These are phyloP conservation scores for Candida taoyuanica DNA, from an alignment of 805 yeast species.

Conservation along the genomic window DNA sequence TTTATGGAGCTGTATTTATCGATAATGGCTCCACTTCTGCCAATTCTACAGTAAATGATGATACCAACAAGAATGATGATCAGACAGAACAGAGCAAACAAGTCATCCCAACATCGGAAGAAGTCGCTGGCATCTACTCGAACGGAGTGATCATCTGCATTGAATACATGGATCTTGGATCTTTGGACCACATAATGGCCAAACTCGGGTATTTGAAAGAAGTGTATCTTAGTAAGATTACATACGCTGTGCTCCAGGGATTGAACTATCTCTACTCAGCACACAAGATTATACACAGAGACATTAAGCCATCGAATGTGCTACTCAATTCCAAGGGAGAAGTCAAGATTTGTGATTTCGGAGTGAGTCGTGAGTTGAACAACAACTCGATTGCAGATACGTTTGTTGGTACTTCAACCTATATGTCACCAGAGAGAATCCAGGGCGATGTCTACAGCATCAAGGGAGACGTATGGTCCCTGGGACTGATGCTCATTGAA, in stretches of 20 bases:
- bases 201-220: slow-evolving; percentile 62
- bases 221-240: slow-evolving; percentile 63
- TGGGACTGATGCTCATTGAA: slow-evolving; percentile 87
- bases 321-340: slow-evolving; percentile 81
- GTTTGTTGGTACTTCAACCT: slow-evolving; percentile 95
- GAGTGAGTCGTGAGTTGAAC: slow-evolving; percentile 87
- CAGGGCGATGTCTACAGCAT: slow-evolving; percentile 92
- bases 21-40: slow-evolving; percentile 27
- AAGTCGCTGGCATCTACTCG: slow-evolving; percentile 25
- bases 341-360: slow-evolving; percentile 92
- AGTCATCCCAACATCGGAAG: slow-evolving; percentile 16
- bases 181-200: slow-evolving; percentile 73
- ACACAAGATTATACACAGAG: slow-evolving; percentile 90
- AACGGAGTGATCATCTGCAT: slow-evolving; percentile 83
- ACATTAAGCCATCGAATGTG: slow-evolving; percentile 93
- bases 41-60: slow-evolving; percentile 9
- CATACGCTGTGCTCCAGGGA: slow-evolving; percentile 75
- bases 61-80: neutral
- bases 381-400: slow-evolving; percentile 91
- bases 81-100: slow-evolving; percentile 3
- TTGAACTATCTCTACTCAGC: slow-evolving; percentile 73
- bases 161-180: slow-evolving; percentile 96
- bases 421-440: slow-evolving; percentile 97
- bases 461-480: slow-evolving; percentile 97
- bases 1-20: slow-evolving; percentile 83